Percentiles rank a stretch among this genome's conserved stretches.
These are phyloP conservation scores for Talaromyces sp. DNA, from an alignment of 2,329 filamentous ascomycete species.

Conservation along the genomic window DNA sequence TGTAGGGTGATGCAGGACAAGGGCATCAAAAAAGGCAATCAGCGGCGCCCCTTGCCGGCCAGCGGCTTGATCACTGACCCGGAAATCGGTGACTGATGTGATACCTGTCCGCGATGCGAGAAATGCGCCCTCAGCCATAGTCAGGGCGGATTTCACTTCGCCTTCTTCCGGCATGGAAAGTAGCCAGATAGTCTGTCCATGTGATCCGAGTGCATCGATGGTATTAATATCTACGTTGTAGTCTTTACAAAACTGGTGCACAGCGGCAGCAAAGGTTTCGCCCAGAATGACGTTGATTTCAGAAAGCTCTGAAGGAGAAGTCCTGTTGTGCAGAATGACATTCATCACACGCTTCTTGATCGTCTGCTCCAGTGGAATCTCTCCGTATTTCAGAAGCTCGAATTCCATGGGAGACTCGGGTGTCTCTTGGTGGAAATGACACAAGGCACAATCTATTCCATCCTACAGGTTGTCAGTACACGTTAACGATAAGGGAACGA, in stretches of 20 bases:
- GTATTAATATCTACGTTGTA: conserved; percentile 43
- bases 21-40: conserved; percentile 56
- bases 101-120: conserved; percentile 55
- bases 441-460: conserved; percentile 58
- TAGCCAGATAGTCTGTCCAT: conserved; percentile 60
- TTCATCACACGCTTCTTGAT: conserved; percentile 58
- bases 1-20: conserved; percentile 55
- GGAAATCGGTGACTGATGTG: conserved; percentile 59
- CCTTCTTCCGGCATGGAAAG: conserved; percentile 51
- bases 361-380: conserved; percentile 51
- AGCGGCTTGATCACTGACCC: conserved; percentile 55
- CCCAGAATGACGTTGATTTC: conserved; percentile 58
- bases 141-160: conserved; percentile 49
- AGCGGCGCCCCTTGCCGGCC: conserved; percentile 56
- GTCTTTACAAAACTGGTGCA: conserved; percentile 49
- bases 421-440: conserved; percentile 53
- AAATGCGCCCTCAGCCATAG: conserved; percentile 57
- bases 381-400: conserved; percentile 54
- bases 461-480: conserved; percentile 31
- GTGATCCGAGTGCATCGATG: conserved; percentile 56
- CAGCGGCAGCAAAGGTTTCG: conserved; percentile 54
- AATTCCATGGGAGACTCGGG: conserved; percentile 55
- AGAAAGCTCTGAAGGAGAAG: conserved; percentile 53
- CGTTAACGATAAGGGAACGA: neutral
- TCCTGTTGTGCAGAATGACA: conserved; percentile 55